These are phyloP conservation scores for Boletus semigastroideus DNA, from an alignment of 1,284 basidiomycete species.

Conservation along the genomic window DNA sequence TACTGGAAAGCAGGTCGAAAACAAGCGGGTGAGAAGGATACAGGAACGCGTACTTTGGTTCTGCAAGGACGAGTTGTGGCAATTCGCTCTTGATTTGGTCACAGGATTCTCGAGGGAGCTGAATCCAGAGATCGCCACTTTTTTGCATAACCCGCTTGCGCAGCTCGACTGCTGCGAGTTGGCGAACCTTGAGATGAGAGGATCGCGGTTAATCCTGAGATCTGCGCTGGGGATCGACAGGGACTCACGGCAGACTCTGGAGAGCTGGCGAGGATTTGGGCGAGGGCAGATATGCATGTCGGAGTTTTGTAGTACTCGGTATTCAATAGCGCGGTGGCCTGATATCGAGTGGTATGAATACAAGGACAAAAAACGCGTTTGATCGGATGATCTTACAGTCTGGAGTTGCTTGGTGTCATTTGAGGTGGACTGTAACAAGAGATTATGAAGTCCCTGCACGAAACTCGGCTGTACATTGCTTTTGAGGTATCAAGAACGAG, in stretches of 20 bases:
- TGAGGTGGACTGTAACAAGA: constrained; percentile 82
- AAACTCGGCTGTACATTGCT: constrained; percentile 52
- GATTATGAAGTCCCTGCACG: constrained; percentile 77
- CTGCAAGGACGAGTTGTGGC: constrained; percentile 77
- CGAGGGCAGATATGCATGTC: constrained; percentile 88
- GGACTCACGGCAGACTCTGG: constrained; percentile 68
- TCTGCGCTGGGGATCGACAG: constrained; percentile 6
- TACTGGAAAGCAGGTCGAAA: constrained; percentile 43
- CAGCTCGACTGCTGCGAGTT: constrained; percentile 97
- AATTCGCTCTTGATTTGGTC: constrained; percentile 86
- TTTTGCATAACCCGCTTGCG: constrained; percentile 87
- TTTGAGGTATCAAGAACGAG: not conserved
- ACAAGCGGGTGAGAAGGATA: not conserved
- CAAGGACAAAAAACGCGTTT: constrained; percentile 17
- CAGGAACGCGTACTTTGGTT: constrained; percentile 63
- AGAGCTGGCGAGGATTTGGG: constrained; percentile 84
- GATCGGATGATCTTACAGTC: constrained; percentile 58
- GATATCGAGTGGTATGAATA: constrained; percentile 8
- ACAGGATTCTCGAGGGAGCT: constrained; percentile 70
- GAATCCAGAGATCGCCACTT: constrained; percentile 84
- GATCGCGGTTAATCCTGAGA: constrained; percentile 7
- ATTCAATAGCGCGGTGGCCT: constrained; percentile 93
- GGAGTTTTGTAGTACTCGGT: constrained; percentile 91
- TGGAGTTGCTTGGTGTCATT: constrained; percentile 88
- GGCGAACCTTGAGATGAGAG: constrained; percentile 71